Base-by-base conservation (phyloP, 2,329 filamentous ascomycete genomes). In the Setomelanomma holmii region DNA sequence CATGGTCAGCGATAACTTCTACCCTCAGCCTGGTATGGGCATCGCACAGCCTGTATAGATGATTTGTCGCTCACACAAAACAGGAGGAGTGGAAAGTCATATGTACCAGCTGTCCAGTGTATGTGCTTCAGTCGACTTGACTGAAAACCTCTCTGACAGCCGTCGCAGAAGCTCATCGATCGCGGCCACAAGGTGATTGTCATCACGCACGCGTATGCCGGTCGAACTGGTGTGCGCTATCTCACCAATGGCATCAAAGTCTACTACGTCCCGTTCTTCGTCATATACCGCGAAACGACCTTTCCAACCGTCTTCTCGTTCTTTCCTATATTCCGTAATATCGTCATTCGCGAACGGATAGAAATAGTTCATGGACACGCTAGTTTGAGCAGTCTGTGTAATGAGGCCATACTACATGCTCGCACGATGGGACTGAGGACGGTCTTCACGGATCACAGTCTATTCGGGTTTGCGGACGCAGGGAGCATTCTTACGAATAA, bases 1-100 rank as follows among this genome's bases (percentile, higher is more conserved):
- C 53, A 99, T 99, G 95, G 90, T 97, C 75, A 93, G 93, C 84
- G 95, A 99, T 82, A 97, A 96, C 84, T 99, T 99, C 87, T 99
- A 96, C 73, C 95, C 95, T 12, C 93, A 98, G 71, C 93, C 95
- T 45, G 93, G 81, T 82, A 72, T 46, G 75, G 41, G 16, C 4
- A 33, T 21, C 20, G 12, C 12, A 21, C 40, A 35, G 14, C 34
- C 27, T 3, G 17, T 48, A 36, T n/a, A 30, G 20, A 22, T 30
- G 30, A 40, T 34, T 45, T 11, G n/a, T 51, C 42, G 60, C 67
- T 72, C 45, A 68, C 64, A 19, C 38, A 40, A 20, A 34, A 3
- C 33, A 83, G 84, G 95, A 71, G 95, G 95, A 66, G 87, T 99
- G 61, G 95, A 99, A 79, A 96, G 91, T 76, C 95, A 99, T 78